These are phyloP conservation scores for Xerocomus potaroensis DNA, from an alignment of 768 basidiomycete genomes.

Conservation along the genomic window DNA sequence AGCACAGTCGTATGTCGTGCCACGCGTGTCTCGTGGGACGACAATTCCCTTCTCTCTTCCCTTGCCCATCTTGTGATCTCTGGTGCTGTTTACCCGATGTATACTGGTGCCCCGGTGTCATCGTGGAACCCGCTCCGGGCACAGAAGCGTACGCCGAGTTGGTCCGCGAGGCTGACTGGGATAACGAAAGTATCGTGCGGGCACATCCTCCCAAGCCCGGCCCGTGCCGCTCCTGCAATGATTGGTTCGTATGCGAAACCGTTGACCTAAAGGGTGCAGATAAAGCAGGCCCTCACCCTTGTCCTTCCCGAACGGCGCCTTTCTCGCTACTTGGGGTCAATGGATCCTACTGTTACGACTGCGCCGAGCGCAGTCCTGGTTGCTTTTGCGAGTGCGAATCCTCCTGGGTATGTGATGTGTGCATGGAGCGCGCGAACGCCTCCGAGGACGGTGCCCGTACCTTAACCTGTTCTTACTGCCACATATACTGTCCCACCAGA, in stretches of 20 bases:
- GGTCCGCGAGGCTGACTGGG: slow-evolving; percentile 2
- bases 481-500: too few relatives aligned
- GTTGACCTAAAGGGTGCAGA: too few relatives aligned
- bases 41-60: slow-evolving; percentile 1
- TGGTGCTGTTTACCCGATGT: slow-evolving; percentile 14
- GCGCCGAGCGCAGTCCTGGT: too few relatives aligned
- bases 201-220: slow-evolving; percentile 12
- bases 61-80: slow-evolving; percentile 3
- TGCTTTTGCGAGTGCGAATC: background rate
- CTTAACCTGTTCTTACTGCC: slow-evolving; percentile 15
- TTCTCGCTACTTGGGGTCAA: background rate
- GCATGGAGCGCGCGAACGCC: background rate
- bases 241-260: too few relatives aligned
- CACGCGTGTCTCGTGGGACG: slow-evolving; percentile 2
- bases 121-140: slow-evolving; percentile 5
- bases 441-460: background rate
- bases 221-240: slow-evolving; percentile 3
- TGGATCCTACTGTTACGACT: slow-evolving; percentile 8
- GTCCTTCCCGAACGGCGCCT: slow-evolving; percentile 6
- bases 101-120: slow-evolving; percentile 13
- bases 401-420: slow-evolving; percentile 8
- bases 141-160: slow-evolving; percentile 7
- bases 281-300: background rate
- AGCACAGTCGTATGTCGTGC: background rate
- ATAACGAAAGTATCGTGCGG: slow-evolving; percentile 8